phyloP scores from a whole-genome alignment of 2,329 filamentous ascomycete species.

The Teratosphaeria destructans region DNA sequence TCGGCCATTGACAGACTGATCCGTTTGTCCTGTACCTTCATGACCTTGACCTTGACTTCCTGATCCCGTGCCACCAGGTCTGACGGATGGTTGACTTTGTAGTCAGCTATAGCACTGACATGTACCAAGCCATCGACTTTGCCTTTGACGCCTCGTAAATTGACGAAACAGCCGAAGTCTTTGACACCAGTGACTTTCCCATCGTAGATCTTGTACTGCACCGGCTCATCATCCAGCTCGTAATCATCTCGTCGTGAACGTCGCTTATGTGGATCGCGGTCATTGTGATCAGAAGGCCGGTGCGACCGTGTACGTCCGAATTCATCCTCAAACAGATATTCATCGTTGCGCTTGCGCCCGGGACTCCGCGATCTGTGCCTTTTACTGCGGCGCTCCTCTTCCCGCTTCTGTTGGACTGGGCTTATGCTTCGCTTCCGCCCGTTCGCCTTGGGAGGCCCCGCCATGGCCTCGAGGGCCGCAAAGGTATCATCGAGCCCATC shows the following conservation, averaged over 20 bases:
- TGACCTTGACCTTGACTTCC: conserved; percentile 82
- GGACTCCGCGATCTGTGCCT: conserved; percentile 30
- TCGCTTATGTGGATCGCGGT: conserved; percentile 30
- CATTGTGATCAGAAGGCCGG: conserved; percentile 32
- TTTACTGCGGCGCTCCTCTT: conserved; percentile 23
- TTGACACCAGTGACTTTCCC: conserved; percentile 87
- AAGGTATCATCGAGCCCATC: conserved; percentile 75
- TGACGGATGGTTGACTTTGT: conserved; percentile 82
- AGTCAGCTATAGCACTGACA: conserved; percentile 76
- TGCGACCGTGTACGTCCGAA: conserved; percentile 41
- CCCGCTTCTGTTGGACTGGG: conserved; percentile 38
- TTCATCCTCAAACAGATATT: conserved; percentile 49
- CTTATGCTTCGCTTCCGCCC: conserved; percentile 50
- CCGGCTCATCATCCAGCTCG: conserved; percentile 71
- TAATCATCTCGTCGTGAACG: conserved; percentile 48
- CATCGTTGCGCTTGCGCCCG: conserved; percentile 29
- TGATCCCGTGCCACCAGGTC: conserved; percentile 76
- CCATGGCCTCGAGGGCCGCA: conserved; percentile 77
- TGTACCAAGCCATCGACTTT: conserved; percentile 91
- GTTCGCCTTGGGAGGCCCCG: conserved; percentile 53
- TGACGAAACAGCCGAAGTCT: conserved; percentile 92
- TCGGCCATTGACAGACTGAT: conserved; percentile 96
- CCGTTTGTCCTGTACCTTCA: conserved; percentile 69
- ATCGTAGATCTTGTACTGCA: conserved; percentile 79
- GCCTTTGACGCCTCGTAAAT: conserved; percentile 73